These are phyloP conservation scores for Cryptococcus sp. DNA, from an alignment of 1,284 basidiomycete genomes.

Conservation along the genomic window DNA sequence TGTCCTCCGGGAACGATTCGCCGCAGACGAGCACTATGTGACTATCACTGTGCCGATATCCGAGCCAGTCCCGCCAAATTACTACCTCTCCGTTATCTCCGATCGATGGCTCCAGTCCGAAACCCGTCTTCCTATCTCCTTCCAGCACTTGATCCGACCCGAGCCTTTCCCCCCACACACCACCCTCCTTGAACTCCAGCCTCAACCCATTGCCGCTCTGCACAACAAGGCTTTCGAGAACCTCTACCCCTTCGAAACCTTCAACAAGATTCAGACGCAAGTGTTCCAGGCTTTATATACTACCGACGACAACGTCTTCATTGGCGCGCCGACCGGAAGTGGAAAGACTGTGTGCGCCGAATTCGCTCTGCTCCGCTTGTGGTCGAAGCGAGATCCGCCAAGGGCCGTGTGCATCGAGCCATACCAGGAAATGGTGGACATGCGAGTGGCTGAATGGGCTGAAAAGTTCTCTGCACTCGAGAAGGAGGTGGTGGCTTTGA, in stretches of 20 bases:
- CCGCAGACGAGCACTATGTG: slow-evolving; percentile 89
- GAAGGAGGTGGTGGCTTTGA: slow-evolving; percentile 89
- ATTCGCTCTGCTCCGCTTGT: slow-evolving; percentile 87
- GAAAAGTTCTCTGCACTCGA: slow-evolving; percentile 78
- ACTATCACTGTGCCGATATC: slow-evolving; percentile 95
- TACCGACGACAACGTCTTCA: slow-evolving; percentile 92
- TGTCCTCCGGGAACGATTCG: slow-evolving; percentile 85
- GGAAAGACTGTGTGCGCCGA: slow-evolving; percentile 98
- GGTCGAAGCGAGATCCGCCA: slow-evolving; percentile 78
- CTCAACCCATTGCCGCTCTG: slow-evolving; percentile 83
- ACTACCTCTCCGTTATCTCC: slow-evolving; percentile 92
- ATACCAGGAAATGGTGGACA: slow-evolving; percentile 94
- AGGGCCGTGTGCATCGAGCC: slow-evolving; percentile 97
- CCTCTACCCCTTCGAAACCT: slow-evolving; percentile 79
- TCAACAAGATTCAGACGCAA: slow-evolving; percentile 99
- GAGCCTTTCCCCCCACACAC: slow-evolving; percentile 95
- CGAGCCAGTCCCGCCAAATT: slow-evolving; percentile 95
- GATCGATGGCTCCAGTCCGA: slow-evolving; percentile 96
- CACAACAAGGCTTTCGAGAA: slow-evolving; percentile 88
- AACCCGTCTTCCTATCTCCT: slow-evolving; percentile 91
- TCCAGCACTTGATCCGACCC: slow-evolving; percentile 96
- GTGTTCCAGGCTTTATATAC: slow-evolving; percentile 98
- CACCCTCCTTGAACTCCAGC: slow-evolving; percentile 87
- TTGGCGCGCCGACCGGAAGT: slow-evolving; percentile 93
- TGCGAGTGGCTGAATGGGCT: slow-evolving; percentile 84